phyloP scores from a whole-genome alignment of 2,329 filamentous ascomycete genomes.

The Ophiostoma triangulosporum region DNA sequence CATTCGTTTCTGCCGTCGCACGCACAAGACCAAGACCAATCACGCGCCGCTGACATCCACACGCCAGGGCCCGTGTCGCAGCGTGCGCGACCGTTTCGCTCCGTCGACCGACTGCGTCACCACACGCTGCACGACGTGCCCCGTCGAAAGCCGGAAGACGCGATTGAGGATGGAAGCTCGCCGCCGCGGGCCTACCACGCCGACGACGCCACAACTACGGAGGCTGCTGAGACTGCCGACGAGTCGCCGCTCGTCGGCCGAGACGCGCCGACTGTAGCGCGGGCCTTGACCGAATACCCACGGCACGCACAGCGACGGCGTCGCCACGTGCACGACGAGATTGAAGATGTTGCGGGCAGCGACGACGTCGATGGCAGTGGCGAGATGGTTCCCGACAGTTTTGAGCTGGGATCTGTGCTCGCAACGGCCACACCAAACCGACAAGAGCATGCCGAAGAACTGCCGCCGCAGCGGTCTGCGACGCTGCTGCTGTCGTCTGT shows the following conservation, averaged over 20 bases:
- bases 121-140: background rate
- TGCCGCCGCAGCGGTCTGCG: background rate
- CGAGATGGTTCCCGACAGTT: background rate
- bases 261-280: background rate
- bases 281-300: background rate
- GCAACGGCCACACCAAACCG: background rate
- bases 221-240: background rate
- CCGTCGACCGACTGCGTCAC: background rate
- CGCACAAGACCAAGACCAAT: background rate
- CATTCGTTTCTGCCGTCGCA: background rate
- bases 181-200: background rate
- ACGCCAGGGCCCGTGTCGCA: background rate
- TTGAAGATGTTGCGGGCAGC: slow-evolving; percentile 7
- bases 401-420: background rate
- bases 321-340: slow-evolving; percentile 2
- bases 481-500: background rate
- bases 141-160: background rate
- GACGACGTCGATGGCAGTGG: background rate
- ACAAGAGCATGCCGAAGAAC: background rate
- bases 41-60: background rate
- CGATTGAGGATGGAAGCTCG: slow-evolving; percentile 11
- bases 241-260: background rate
- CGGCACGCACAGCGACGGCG: background rate
- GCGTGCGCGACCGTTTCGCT: background rate
- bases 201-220: background rate